Conservation (phyloP, 495 filamentous ascomycete genomes). For the Aspergillus leporis region DNA sequence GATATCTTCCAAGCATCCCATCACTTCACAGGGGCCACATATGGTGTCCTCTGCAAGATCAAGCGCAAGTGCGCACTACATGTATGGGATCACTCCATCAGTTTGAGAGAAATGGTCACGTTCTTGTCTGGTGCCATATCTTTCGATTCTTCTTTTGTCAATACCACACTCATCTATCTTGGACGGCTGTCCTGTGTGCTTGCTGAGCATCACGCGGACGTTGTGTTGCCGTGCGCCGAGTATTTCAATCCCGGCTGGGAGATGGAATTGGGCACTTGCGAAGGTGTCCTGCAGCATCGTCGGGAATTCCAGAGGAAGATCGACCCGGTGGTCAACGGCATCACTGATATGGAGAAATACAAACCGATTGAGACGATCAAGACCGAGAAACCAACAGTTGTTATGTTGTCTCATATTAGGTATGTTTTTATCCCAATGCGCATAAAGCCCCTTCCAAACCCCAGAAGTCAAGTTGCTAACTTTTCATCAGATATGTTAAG, state of each 20-base stretch:
- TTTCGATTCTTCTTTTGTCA: constrained; percentile 58
- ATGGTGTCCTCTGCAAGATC: constrained; percentile 65
- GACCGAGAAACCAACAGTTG: constrained; percentile 58
- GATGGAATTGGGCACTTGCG: constrained; percentile 61
- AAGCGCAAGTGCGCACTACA: constrained; percentile 60
- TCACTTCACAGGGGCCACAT: constrained; percentile 63
- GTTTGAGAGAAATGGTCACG: constrained; percentile 62
- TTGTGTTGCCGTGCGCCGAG: constrained; percentile 64
- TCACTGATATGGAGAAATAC: constrained; percentile 65
- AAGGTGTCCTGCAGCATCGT: constrained; percentile 58
- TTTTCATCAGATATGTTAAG: constrained; percentile 40
- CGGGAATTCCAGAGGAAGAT: constrained; percentile 61
- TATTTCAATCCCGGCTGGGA: constrained; percentile 72
- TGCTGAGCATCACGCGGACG: constrained; percentile 62
- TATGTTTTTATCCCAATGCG: constrained; percentile 55
- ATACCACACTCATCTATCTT: constrained; percentile 54
- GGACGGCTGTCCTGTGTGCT: constrained; percentile 60
- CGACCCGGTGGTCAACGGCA: constrained; percentile 70
- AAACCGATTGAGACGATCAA: constrained; percentile 58
- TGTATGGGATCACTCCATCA: constrained; percentile 70
- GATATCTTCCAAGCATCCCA: constrained; percentile 67
- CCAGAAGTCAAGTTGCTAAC: background rate
- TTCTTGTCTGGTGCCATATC: constrained; percentile 61
- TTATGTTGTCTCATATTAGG: constrained; percentile 67
- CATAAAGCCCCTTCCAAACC: background rate